Conservation (phyloP, 345 rosid genomes). For the Turritis glabra region DNA sequence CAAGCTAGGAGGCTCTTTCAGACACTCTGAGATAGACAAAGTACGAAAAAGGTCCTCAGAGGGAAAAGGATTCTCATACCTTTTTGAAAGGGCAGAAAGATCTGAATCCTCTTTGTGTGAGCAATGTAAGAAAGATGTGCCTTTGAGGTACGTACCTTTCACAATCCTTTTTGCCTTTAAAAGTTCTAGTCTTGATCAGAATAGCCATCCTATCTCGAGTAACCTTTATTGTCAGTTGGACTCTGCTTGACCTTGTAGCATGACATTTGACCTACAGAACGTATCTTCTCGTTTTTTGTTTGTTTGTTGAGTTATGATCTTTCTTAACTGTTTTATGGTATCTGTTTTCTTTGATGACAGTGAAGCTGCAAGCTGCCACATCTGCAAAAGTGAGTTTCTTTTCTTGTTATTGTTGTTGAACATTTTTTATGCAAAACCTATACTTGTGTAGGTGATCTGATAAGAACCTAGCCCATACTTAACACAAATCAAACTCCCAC, state of each 20-base stretch:
- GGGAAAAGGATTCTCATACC: constrained; percentile 71
- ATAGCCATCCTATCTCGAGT: constrained; percentile 5
- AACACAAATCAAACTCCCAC: constrained; percentile 15
- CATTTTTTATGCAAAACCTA: not conserved
- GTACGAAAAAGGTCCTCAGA: constrained; percentile 43
- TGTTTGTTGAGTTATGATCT: constrained; percentile 22
- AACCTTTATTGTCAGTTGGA: constrained; percentile 9
- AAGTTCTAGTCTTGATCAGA: constrained; percentile 19
- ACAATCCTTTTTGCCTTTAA: constrained; percentile 13
- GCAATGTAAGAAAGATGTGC: constrained; percentile 79
- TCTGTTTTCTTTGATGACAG: constrained; percentile 48
- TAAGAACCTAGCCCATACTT: constrained; percentile 7
- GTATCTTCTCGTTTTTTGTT: not conserved
- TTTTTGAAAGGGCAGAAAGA: constrained; percentile 78
- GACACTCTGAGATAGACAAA: constrained; percentile 41
- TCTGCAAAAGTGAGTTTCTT: constrained; percentile 69
- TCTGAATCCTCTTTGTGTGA: constrained; percentile 65
- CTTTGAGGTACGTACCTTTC: constrained; percentile 54
- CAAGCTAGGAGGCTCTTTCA: constrained; percentile 47
- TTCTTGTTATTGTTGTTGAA: constrained; percentile 10
- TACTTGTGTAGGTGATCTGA: constrained; percentile 20
- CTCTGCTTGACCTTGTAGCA: constrained; percentile 18
- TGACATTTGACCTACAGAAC: not conserved
- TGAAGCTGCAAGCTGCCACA: constrained; percentile 84
- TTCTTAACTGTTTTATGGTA: constrained; percentile 16